Base-by-base conservation (phyloP, 2,329 filamentous ascomycete genomes). In the Pezicula radicicola region DNA sequence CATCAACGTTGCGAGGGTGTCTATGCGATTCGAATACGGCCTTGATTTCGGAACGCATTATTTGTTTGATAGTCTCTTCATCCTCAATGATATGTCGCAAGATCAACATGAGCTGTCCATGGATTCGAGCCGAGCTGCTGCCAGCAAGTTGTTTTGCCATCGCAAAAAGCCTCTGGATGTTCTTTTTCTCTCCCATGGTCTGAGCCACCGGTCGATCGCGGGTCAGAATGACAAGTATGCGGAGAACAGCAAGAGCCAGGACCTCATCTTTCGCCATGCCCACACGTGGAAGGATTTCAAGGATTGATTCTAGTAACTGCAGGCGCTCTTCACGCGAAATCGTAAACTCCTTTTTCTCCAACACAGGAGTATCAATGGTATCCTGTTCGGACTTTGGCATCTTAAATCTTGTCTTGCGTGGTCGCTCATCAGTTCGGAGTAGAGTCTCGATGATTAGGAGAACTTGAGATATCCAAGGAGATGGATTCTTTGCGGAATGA, bases 71-170 rank as follows among this genome's bases (percentile, higher is more conserved):
- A 2, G 88, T 94, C 16, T 91, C 87, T 46, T 96, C 91, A 64
- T 99, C 95, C 70, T 99, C 94, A 49, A 97, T 83, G 58, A 99
- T 87, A 65, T 99, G 94, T 39, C 95, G 86, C 41, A 99, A 75
- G 48, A 97, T 87, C 12, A 93, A 81, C 80, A 97, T 87, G 30
- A 69, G 45, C 33, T 66, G 66, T 55, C 80, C 79, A 55, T 87
- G 82, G 9, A 99, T 79, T 50, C 87, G 86, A 50, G 88, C 82
- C 28, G 91, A 89, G 6, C 89, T 88, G 28, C 85, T 80, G 25
- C 88, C 89, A 18, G 90, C 86, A 53, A 97, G 81, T 68, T 97
- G 93, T 68, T 95, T 96, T 52, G 93, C 85, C 89, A 97, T 96
- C 48, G 97, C 82, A 70, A 99, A 97, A 19, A 99, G 76, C 27